phyloP scores from a whole-genome alignment of 2,329 filamentous ascomycete genomes.

The Aspergillus arachidicola region DNA sequence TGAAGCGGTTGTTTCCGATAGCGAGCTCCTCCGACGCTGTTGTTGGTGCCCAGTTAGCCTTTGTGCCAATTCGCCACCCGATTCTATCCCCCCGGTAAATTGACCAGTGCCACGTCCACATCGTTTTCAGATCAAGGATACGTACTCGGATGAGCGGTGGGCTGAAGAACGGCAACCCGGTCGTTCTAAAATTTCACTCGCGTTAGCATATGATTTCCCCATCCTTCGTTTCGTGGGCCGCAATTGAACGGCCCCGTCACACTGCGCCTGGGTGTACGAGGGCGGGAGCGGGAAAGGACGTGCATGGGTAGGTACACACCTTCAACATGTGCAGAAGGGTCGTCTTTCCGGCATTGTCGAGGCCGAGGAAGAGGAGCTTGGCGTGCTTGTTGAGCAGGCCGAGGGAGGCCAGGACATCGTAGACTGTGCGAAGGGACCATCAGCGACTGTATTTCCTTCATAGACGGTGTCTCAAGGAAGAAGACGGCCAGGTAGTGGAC shows the following conservation, averaged over 20 bases:
- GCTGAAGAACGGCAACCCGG: constrained; percentile 86
- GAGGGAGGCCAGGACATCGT: constrained; percentile 83
- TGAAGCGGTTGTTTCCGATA: constrained; percentile 92
- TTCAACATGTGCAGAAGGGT: constrained; percentile 94
- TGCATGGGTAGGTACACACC: constrained; percentile 55
- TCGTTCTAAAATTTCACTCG: constrained; percentile 67
- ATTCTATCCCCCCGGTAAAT: background rate
- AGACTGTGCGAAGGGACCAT: constrained; percentile 60
- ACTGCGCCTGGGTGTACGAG: background rate
- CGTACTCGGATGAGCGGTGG: constrained; percentile 88
- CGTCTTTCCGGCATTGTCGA: constrained; percentile 94
- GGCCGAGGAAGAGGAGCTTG: constrained; percentile 89
- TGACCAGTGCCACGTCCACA: background rate
- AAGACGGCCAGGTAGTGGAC: background rate
- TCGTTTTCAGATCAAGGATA: constrained; percentile 23
- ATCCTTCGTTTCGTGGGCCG: background rate
- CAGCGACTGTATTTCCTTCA: background rate
- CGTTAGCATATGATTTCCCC: background rate
- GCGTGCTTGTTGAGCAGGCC: constrained; percentile 94
- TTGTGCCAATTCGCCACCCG: background rate
- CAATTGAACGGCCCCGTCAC: background rate
- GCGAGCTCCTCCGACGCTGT: constrained; percentile 86
- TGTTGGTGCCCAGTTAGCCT: constrained; percentile 9
- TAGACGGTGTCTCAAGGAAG: background rate
- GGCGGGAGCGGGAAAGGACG: background rate